These are phyloP conservation scores for Xylaria cubensis DNA, from an alignment of 495 filamentous ascomycete species.

Conservation along the genomic window DNA sequence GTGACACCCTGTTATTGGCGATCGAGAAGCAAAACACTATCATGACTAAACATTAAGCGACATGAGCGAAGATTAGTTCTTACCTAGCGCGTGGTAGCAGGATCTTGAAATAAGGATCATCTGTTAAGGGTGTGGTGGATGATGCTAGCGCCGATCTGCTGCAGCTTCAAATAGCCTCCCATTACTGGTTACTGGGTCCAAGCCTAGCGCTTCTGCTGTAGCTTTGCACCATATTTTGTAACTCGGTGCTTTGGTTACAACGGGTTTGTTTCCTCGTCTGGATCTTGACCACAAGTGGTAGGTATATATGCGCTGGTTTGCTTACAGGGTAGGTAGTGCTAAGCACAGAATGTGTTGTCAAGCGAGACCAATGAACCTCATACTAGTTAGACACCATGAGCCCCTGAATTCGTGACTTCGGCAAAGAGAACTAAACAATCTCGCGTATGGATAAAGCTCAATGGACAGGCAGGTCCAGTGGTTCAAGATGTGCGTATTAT, in stretches of 20 bases:
- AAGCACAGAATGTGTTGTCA: background rate
- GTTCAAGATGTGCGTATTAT: too few relatives aligned
- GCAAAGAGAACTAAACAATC: slow-evolving; percentile 1
- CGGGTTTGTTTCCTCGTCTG: background rate
- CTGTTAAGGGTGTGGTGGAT: background rate
- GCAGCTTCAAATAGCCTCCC: background rate
- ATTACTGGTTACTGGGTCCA: background rate
- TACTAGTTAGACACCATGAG: slow-evolving; percentile 1
- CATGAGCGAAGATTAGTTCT: background rate
- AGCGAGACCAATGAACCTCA: background rate
- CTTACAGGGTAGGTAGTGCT: background rate
- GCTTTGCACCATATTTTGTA: background rate
- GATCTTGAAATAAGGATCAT: slow-evolving; percentile 20
- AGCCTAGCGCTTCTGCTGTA: background rate
- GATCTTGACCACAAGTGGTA: background rate
- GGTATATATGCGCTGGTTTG: background rate
- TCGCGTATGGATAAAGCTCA: background rate
- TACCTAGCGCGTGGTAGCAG: background rate
- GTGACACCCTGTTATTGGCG: background rate
- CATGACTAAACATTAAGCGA: background rate
- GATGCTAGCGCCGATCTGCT: slow-evolving; percentile 23
- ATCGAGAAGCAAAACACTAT: background rate
- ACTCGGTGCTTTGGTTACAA: background rate
- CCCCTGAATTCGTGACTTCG: background rate
- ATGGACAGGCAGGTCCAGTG: background rate